Evolutionary conservation across 305 asterid genomes (phyloP).

Genomic region (Salvia sclarea): DNA sequence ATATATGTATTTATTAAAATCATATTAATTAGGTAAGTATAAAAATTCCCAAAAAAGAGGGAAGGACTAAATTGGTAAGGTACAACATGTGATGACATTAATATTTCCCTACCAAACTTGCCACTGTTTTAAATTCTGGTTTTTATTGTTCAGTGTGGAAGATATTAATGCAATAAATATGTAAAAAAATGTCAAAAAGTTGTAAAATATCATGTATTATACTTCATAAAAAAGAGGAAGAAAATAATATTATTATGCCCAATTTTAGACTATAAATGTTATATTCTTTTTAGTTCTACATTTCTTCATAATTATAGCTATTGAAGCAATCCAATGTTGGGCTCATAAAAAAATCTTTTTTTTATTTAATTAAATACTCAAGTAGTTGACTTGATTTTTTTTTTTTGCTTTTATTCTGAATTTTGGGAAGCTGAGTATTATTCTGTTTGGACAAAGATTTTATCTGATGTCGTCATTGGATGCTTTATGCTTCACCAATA

Average conservation of each 20-base stretch:
- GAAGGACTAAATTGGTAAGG: slow-evolving; percentile 28
- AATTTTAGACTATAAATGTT: neutral
- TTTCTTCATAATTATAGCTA: neutral
- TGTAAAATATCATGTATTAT: neutral
- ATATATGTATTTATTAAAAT: neutral
- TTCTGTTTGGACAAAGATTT: slow-evolving; percentile 6
- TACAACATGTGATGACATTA: slow-evolving; percentile 38
- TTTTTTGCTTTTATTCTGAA: neutral
- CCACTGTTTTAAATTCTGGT: slow-evolving; percentile 23
- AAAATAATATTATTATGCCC: neutral
- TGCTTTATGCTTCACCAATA: neutral
- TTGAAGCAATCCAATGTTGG: neutral
- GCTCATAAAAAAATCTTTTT: too few species aligned
- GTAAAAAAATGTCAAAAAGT: neutral
- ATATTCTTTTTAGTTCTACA: neutral
- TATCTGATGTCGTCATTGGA: slow-evolving; percentile 4
- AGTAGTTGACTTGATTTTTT: neutral
- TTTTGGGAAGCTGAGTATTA: neutral
- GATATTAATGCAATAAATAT: slow-evolving; percentile 16
- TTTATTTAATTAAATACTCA: neutral
- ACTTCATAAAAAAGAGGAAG: neutral
- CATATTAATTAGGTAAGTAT: neutral
- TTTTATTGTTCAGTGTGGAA: slow-evolving; percentile 21
- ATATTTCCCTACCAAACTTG: slow-evolving; percentile 35
- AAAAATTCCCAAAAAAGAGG: neutral